phyloP scores from a whole-genome alignment of 768 basidiomycete species.

The Leccinellum albellum region DNA sequence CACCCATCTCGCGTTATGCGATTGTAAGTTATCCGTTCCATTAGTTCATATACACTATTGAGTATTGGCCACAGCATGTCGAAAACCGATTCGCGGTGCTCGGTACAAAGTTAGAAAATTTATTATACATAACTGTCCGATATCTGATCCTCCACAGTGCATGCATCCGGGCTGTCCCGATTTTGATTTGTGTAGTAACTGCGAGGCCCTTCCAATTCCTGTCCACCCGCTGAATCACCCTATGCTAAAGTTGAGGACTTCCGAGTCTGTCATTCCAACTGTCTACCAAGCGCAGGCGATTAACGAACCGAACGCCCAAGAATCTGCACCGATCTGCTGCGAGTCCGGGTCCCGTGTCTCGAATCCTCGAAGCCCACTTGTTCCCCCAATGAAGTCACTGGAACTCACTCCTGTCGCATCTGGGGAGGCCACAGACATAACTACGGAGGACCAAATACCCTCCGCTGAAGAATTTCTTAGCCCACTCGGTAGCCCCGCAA shows the following conservation, averaged over 20 bases:
- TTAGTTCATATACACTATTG: neutral
- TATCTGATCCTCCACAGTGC: constrained; percentile 48
- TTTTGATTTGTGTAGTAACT: constrained; percentile 75
- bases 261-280: constrained; percentile 46
- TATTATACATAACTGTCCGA: neutral
- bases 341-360: neutral
- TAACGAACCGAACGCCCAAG: neutral
- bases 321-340: neutral
- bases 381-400: neutral
- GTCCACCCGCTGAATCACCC: constrained; percentile 71
- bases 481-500: constrained; percentile 18
- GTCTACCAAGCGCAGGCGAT: constrained; percentile 26
- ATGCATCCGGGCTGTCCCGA: constrained; percentile 75
- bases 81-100: constrained; percentile 49
- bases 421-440: neutral
- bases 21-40: constrained; percentile 33
- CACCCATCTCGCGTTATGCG: constrained; percentile 58
- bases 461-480: constrained; percentile 24
- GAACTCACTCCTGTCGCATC: neutral
- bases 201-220: constrained; percentile 77
- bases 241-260: constrained; percentile 66
- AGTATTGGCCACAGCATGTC: constrained; percentile 38
- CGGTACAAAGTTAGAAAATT: constrained; percentile 63
- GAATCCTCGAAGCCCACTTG: neutral
- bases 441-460: constrained; percentile 1